Evolutionary conservation across 2,329 filamentous ascomycete species (phyloP).

Genomic region (Fusarium tuaranense): DNA sequence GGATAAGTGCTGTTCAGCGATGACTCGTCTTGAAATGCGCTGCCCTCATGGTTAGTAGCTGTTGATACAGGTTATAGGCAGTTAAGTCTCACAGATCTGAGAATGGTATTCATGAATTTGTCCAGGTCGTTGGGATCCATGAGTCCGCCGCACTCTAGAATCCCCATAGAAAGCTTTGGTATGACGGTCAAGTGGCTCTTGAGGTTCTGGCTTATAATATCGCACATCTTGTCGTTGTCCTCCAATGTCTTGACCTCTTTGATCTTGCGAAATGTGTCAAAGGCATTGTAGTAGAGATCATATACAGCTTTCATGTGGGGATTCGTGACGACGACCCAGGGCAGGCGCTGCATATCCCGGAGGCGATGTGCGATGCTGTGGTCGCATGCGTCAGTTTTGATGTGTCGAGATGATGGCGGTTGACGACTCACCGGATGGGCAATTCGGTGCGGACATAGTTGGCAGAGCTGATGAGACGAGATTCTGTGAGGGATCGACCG

Average conservation of each 20-base stretch:
- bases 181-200: conserved; percentile 93
- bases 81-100: conserved; percentile 78
- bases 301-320: conserved; percentile 94
- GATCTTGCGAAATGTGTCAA: conserved; percentile 87
- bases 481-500: conserved; percentile 90
- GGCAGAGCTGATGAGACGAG: conserved; percentile 89
- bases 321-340: conserved; percentile 97
- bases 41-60: conserved; percentile 50
- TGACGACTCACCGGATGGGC: conserved; percentile 66
- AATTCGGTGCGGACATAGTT: conserved; percentile 98
- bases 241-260: conserved; percentile 86
- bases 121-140: conserved; percentile 87
- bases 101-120: conserved; percentile 92
- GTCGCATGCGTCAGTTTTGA: conserved; percentile 28
- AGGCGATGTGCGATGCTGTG: conserved; percentile 88
- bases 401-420: neutral
- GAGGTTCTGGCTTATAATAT: conserved; percentile 81
- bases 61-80: neutral
- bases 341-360: conserved; percentile 95
- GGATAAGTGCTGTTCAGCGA: conserved; percentile 96
- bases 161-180: conserved; percentile 92
- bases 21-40: conserved; percentile 95
- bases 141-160: conserved; percentile 87
- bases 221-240: conserved; percentile 90
- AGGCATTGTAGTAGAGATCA: conserved; percentile 96